These are phyloP conservation scores for Gastrolobium villosum DNA, from an alignment of 306 rosid species.

Conservation along the genomic window DNA sequence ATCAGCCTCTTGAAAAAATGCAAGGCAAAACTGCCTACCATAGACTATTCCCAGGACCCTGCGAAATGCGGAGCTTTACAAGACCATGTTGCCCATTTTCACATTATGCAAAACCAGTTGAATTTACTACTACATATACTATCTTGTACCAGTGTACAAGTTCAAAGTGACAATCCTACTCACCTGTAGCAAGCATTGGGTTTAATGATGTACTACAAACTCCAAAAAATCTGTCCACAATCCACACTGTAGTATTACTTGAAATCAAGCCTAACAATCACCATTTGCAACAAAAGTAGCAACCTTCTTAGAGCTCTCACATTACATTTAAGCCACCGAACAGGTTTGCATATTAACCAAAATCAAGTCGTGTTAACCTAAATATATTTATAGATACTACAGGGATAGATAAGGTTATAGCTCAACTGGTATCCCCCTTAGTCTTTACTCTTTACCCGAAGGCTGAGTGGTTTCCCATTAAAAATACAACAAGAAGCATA, in stretches of 20 bases:
- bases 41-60: too few species aligned
- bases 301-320: not conserved
- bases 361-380: not conserved
- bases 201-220: not conserved
- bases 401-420: constrained; percentile 2
- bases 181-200: not conserved
- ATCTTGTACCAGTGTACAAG: not conserved
- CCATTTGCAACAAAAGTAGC: constrained; percentile 2
- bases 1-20: too few species aligned
- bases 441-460: not conserved
- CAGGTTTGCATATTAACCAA: not conserved
- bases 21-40: too few species aligned
- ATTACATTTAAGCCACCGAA: constrained; percentile 21
- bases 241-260: constrained; percentile 3
- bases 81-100: too few species aligned
- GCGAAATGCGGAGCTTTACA: too few species aligned
- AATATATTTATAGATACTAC: constrained; percentile 4
- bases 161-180: constrained; percentile 20
- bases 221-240: not conserved
- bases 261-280: constrained; percentile 27
- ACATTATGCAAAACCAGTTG: not conserved
- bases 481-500: not conserved
- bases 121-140: not conserved
- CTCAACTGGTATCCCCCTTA: not conserved
- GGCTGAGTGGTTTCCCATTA: not conserved